Evolutionary conservation across 2,329 filamentous ascomycete genomes (phyloP).

Genomic region (Neonectria magnoliae): DNA sequence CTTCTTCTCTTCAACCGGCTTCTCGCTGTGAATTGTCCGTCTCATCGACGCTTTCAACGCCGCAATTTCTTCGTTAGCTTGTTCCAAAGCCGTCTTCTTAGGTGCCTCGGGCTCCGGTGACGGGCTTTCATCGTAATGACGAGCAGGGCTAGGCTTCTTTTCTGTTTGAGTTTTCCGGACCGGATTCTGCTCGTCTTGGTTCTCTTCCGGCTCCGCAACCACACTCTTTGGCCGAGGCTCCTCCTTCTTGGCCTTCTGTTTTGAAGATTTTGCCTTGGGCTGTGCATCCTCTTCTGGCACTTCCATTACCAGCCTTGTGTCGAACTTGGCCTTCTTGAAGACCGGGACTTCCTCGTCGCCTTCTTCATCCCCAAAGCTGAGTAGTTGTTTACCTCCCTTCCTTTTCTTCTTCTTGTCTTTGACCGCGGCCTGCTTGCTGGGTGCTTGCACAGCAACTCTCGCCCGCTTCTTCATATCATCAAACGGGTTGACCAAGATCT

Average conservation of each 20-base stretch:
- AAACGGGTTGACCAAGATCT: constrained; percentile 85
- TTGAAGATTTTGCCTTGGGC: constrained; percentile 38
- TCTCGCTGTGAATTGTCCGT: constrained; percentile 63
- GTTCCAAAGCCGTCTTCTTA: constrained; percentile 67
- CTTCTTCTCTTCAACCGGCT: constrained; percentile 64
- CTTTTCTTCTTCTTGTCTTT: constrained; percentile 75
- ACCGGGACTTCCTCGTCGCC: constrained; percentile 64
- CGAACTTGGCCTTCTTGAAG: constrained; percentile 81
- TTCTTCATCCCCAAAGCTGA: constrained; percentile 82
- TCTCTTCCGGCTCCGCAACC: constrained; percentile 27
- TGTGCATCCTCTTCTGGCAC: constrained; percentile 50
- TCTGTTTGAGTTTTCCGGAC: constrained; percentile 20
- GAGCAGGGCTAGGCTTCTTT: constrained; percentile 27
- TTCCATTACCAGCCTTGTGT: constrained; percentile 76
- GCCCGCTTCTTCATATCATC: constrained; percentile 80
- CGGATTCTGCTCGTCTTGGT: constrained; percentile 21
- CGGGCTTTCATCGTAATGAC: constrained; percentile 26
- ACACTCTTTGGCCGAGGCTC: constrained; percentile 31
- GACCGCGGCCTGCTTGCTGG: constrained; percentile 49
- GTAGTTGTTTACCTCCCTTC: constrained; percentile 77
- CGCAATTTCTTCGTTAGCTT: constrained; percentile 82
- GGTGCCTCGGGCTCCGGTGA: constrained; percentile 43
- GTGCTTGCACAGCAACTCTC: constrained; percentile 62
- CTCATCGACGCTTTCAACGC: constrained; percentile 85
- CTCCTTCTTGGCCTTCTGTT: constrained; percentile 44